These are phyloP conservation scores for Fusarium hostae DNA, from an alignment of 2,329 filamentous ascomycete genomes.

Conservation along the genomic window DNA sequence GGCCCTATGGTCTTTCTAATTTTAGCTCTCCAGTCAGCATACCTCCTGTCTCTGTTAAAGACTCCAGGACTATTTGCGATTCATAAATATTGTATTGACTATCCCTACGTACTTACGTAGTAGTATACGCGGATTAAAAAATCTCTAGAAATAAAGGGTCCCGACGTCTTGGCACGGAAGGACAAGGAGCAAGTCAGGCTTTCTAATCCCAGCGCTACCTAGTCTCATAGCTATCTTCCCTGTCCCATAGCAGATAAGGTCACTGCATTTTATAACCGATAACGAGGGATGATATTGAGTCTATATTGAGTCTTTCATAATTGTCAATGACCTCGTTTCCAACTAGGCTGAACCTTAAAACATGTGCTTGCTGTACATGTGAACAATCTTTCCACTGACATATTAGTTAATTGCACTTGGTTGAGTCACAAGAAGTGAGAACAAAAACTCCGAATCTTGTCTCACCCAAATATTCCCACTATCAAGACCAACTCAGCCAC, in stretches of 20 bases:
- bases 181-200: slow-evolving; percentile 32
- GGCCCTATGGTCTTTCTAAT: slow-evolving; percentile 1
- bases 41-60: not conserved
- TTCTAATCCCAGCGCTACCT: not conserved
- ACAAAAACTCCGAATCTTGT: slow-evolving; percentile 1
- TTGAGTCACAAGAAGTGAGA: not conserved
- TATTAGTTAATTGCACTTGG: not conserved
- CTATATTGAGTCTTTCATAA: slow-evolving; percentile 7
- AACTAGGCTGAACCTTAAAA: not conserved
- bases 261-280: slow-evolving; percentile 22
- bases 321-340: not conserved
- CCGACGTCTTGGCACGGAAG: slow-evolving; percentile 17
- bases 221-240: slow-evolving; percentile 14
- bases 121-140: slow-evolving; percentile 14
- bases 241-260: slow-evolving; percentile 23
- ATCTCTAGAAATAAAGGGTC: slow-evolving; percentile 8
- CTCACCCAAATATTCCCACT: slow-evolving; percentile 14
- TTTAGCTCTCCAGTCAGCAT: not conserved
- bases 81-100: not conserved
- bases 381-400: not conserved
- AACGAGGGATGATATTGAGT: not conserved
- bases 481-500: slow-evolving; percentile 34
- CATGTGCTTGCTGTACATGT: not conserved
- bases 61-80: not conserved
- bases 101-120: not conserved